A percentile compares a stretch with the other conserved stretches of the same genome.
Conservation (phyloP, 305 asterid genomes). For the Fraxinus sp. region DNA sequence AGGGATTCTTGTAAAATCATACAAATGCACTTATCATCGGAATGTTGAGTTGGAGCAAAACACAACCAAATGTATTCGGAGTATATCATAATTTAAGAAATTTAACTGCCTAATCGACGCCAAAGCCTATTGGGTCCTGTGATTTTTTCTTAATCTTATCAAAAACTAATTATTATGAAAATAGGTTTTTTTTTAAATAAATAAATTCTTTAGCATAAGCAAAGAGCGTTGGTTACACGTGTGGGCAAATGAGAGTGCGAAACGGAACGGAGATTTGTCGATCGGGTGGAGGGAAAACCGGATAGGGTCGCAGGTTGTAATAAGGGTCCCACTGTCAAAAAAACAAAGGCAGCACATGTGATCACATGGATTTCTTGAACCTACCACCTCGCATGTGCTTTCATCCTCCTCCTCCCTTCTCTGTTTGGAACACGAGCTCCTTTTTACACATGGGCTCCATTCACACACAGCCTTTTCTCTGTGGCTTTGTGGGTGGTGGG, state of each 20-base stretch:
- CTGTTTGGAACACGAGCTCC: conserved; percentile 27
- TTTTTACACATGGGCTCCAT: conserved; percentile 16
- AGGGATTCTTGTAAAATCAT: too few species aligned
- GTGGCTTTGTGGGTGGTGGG: neutral
- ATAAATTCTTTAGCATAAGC: neutral
- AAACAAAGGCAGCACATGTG: conserved; percentile 44
- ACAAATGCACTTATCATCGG: too few species aligned
- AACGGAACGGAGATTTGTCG: conserved; percentile 14
- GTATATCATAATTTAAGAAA: too few species aligned
- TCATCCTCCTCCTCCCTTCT: conserved; percentile 10
- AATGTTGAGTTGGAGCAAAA: too few species aligned
- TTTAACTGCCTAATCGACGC: neutral
- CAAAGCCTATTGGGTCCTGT: neutral
- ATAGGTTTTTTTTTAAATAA: too few species aligned
- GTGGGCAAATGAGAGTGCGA: neutral
- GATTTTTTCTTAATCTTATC: neutral
- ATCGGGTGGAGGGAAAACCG: conserved; percentile 29
- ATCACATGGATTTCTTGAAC: conserved; percentile 60
- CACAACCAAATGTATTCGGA: too few species aligned
- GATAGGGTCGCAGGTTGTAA: conserved; percentile 40
- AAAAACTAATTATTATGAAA: neutral
- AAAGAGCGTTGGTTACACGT: neutral
- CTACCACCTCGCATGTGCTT: conserved; percentile 53
- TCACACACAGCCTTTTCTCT: conserved; percentile 12
- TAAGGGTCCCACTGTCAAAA: conserved; percentile 36